Conservation (phyloP, 75 land plant species). For the Selaginella tamariscina region DNA sequence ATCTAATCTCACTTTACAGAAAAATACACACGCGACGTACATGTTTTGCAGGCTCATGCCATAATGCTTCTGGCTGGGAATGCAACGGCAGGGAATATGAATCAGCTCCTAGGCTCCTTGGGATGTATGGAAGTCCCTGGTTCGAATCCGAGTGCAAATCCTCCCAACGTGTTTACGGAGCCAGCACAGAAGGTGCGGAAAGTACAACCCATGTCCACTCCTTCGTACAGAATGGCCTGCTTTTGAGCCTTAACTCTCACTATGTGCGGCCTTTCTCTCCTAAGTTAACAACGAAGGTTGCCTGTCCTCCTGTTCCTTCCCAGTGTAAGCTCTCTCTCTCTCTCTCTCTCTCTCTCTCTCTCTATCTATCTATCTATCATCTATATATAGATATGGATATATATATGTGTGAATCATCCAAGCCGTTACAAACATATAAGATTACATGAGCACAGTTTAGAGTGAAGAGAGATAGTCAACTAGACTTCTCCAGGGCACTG, state of each 20-base stretch:
- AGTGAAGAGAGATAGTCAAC: too few species aligned
- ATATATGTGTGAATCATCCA: too few species aligned
- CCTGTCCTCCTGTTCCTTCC: neutral
- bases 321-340: neutral
- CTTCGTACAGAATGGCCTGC: neutral
- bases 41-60: constrained; percentile 41
- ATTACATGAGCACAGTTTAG: too few species aligned
- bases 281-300: too few species aligned
- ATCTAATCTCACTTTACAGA: too few species aligned
- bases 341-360: neutral
- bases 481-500: too few species aligned
- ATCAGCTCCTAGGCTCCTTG: neutral
- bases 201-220: neutral
- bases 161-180: neutral
- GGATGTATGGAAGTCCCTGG: neutral
- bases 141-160: too few species aligned
- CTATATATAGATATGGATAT: too few species aligned
- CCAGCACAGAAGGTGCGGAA: neutral
- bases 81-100: constrained; percentile 11
- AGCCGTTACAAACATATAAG: too few species aligned
- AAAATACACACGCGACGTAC: neutral
- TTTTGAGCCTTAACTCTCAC: neutral
- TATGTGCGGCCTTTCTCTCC: neutral
- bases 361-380: neutral
- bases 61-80: constrained; percentile 55